A percentile compares a stretch with the other conserved stretches of the same genome.
Conservation (phyloP, 2,329 filamentous ascomycete species). For the Elsinoe batatas region DNA sequence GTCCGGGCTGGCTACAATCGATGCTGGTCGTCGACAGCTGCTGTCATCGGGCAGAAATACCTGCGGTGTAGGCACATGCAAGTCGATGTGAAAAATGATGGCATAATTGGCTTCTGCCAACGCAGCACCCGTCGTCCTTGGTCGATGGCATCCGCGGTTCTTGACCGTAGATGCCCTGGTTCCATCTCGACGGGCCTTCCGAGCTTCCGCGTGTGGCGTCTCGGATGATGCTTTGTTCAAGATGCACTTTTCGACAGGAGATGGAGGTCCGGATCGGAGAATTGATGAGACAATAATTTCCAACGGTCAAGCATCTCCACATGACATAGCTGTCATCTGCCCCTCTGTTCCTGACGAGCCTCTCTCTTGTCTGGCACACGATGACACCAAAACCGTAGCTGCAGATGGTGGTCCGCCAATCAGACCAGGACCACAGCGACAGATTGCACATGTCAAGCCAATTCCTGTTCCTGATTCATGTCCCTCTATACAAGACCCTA, state of each 20-base stretch:
- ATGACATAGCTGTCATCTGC: conserved; percentile 1
- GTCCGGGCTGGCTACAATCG: background rate
- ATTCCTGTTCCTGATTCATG: background rate
- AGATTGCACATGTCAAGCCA: background rate
- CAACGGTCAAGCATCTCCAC: background rate
- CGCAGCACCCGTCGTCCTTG: conserved; percentile 1
- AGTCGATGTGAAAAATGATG: background rate
- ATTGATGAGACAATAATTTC: background rate
- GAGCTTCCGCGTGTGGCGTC: background rate
- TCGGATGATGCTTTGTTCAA: background rate
- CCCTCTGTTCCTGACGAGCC: conserved; percentile 10
- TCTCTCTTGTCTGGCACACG: conserved; percentile 5
- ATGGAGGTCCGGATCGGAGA: too few species aligned
- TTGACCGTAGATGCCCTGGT: background rate
- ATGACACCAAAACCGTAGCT: conserved; percentile 7
- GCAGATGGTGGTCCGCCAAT: background rate
- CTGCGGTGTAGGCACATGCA: background rate
- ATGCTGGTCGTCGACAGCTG: background rate
- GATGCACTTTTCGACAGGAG: too few species aligned
- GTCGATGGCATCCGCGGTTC: background rate
- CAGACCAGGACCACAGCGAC: background rate
- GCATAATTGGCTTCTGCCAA: conserved; percentile 9
- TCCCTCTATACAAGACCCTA: background rate
- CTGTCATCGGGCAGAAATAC: conserved; percentile 5
- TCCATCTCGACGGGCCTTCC: background rate